phyloP scores from a whole-genome alignment of 106 monocot genomes.

The Acorus gramineus region DNA sequence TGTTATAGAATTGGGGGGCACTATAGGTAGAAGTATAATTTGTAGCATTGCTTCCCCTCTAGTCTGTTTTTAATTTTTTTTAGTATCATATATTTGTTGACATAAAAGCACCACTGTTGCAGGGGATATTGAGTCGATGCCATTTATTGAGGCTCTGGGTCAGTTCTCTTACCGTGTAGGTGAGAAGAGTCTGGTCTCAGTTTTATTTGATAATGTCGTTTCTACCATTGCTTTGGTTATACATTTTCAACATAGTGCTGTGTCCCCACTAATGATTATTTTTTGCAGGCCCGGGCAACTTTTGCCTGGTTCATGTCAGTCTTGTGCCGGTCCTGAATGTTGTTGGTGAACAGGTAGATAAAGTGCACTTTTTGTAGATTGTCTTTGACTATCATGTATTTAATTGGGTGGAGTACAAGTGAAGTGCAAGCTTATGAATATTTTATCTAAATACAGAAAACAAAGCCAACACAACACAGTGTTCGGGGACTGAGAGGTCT shows the following conservation, averaged over 20 bases:
- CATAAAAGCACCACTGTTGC: slow-evolving; percentile 11
- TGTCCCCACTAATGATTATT: not conserved
- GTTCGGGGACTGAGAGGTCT: slow-evolving; percentile 45
- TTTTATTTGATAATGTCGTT: not conserved
- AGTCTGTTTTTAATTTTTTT: not conserved
- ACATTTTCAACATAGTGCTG: not conserved
- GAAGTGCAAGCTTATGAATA: too few species aligned
- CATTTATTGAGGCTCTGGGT: slow-evolving; percentile 7
- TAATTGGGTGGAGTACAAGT: too few species aligned
- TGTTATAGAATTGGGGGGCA: slow-evolving; percentile 93
- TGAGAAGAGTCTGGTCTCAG: slow-evolving; percentile 16
- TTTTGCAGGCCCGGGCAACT: slow-evolving; percentile 73
- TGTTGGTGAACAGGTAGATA: slow-evolving; percentile 86
- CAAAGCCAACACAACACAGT: slow-evolving; percentile 77
- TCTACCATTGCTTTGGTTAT: not conserved
- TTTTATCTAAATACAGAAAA: slow-evolving; percentile 45
- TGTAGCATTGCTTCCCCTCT: not conserved
- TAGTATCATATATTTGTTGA: slow-evolving; percentile 15
- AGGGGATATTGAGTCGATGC: slow-evolving; percentile 13
- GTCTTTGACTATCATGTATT: too few species aligned
- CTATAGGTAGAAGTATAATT: slow-evolving; percentile 53
- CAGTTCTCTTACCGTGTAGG: slow-evolving; percentile 77
- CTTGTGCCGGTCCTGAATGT: slow-evolving; percentile 91
- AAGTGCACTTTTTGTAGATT: too few species aligned
- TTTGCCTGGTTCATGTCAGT: slow-evolving; percentile 93